Base-by-base conservation (phyloP, 768 basidiomycete species). In the Pulveroboletus sp. region DNA sequence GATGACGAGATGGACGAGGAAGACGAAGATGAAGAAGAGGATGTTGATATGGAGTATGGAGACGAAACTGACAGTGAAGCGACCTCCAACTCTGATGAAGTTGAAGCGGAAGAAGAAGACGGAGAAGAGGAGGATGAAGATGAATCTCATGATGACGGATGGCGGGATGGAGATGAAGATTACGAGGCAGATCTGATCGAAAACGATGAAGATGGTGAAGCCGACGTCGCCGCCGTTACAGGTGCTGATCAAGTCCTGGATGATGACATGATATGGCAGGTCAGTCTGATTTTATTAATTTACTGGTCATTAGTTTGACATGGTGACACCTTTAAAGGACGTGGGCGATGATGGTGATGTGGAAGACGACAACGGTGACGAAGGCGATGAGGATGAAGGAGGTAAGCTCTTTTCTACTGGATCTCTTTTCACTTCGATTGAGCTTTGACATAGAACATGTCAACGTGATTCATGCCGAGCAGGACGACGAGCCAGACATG, bases 41-140 rank as follows among this genome's bases (percentile, higher is more conserved):
- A 93, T 46, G 85, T 88, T 34, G 90, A 90, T 37, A 89, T 89
- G 82, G 92, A 93, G 40, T 89, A 85, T 54, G 89, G 80, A 6
- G 91, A 90, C 17, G 88, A 85, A 50, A 85, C 85, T 1, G 87
- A 85, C 22, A 90, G 86, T 53, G 89, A 88, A 51, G 86, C 85
- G 43, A 89, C 88, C 2, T 89, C 87, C 0, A 79, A 81, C 40
- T 84, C 83, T 0, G 88, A 83, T 19, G 86, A 86, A 24, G 83
- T 81, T 24, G 81, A 71, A 7, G 85, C 79, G 4, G 83, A 79
- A 27, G 85, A 80, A 37, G 86, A 80, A 17, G 67, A 82, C 2
- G 82, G 80, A 36, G 75, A 81, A n/a, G 77, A 80, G 35, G 75
- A 81, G n/a, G 77, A 74, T 26, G 80, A 74, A 29, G 80, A 77